These are phyloP conservation scores for Ramaria sp. DNA, from an alignment of 768 basidiomycete genomes.

Conservation along the genomic window DNA sequence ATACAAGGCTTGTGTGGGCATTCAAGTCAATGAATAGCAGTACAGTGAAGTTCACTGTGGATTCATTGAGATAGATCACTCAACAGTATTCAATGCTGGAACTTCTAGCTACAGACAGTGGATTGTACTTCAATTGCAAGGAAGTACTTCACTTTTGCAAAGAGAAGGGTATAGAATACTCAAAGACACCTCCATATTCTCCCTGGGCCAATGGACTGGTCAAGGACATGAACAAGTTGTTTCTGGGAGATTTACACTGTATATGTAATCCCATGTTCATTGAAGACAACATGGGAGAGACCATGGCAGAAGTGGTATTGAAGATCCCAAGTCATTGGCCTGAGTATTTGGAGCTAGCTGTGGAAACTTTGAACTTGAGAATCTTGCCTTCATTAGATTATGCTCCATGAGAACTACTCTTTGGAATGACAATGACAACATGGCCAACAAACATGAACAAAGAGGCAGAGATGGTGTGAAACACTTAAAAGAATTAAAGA, in stretches of 20 bases:
- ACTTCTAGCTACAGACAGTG: constrained; percentile 5
- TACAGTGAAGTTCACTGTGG: background rate
- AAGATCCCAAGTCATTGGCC: constrained; percentile 8
- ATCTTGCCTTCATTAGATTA: constrained; percentile 5
- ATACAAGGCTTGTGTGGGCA: constrained; percentile 17
- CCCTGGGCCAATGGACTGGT: constrained; percentile 10
- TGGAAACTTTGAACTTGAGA: constrained; percentile 1
- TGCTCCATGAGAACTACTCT: background rate
- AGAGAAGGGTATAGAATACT: background rate
- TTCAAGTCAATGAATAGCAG: constrained; percentile 11
- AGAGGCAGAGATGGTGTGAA: too few species aligned
- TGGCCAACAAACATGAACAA: background rate
- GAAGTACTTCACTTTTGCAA: constrained; percentile 4
- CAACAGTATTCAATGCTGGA: background rate
- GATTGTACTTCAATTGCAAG: constrained; percentile 4
- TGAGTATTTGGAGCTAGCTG: constrained; percentile 2
- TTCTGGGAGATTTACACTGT: background rate
- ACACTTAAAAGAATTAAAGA: too few species aligned
- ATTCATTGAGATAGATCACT: background rate
- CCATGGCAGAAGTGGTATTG: background rate
- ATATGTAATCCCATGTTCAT: background rate
- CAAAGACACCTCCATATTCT: constrained; percentile 4
- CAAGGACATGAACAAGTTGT: constrained; percentile 5
- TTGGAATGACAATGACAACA: background rate
- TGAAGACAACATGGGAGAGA: background rate